phyloP scores from a whole-genome alignment of 306 rosid genomes.

The Cicer chorassanicum region DNA sequence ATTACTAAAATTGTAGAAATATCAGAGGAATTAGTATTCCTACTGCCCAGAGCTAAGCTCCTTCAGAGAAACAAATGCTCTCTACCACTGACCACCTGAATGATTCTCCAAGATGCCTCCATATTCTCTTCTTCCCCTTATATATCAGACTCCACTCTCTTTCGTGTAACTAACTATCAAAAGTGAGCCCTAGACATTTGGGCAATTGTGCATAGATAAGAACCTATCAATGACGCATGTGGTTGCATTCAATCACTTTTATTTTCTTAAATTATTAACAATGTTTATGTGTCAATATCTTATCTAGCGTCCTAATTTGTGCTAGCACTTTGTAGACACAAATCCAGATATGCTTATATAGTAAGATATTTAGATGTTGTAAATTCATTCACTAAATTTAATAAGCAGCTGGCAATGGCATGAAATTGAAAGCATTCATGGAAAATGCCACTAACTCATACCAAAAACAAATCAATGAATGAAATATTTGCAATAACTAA shows the following conservation, averaged over 20 bases:
- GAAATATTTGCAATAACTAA: constrained; percentile 29
- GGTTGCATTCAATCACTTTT: not conserved
- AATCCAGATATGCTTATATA: not conserved
- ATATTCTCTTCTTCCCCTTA: too few species aligned
- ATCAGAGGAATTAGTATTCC: too few species aligned
- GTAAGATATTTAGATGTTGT: constrained; percentile 3
- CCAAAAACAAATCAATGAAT: constrained; percentile 25
- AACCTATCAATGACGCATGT: not conserved
- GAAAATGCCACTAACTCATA: constrained; percentile 27
- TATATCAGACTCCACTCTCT: too few species aligned
- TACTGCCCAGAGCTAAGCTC: too few species aligned
- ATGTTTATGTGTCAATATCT: not conserved
- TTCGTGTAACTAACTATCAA: too few species aligned
- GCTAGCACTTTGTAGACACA: not conserved
- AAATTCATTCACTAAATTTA: constrained; percentile 7
- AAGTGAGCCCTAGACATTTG: too few species aligned
- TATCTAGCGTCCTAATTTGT: not conserved
- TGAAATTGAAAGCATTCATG: constrained; percentile 17
- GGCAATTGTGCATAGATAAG: too few species aligned
- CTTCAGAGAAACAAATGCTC: too few species aligned
- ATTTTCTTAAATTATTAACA: not conserved
- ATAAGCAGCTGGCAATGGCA: constrained; percentile 15
- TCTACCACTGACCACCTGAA: too few species aligned
- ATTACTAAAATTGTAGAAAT: too few species aligned
- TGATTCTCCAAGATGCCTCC: too few species aligned